A percentile compares a stretch with the other conserved stretches of the same genome.
Conservation (phyloP, 768 basidiomycete genomes). For the Termitomyces eurrhizus region DNA sequence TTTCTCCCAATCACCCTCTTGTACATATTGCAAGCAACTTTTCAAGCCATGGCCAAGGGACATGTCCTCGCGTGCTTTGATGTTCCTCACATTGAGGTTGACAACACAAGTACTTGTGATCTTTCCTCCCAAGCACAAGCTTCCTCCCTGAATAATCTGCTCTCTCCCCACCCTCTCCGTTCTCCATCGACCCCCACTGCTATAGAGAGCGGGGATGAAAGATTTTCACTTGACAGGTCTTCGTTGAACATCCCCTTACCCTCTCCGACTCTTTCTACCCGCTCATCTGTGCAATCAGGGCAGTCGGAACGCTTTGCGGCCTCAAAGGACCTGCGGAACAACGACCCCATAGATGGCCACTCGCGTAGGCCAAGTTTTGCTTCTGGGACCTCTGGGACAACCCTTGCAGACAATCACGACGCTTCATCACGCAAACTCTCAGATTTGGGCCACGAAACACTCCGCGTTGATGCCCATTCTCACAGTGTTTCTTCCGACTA, state of each 20-base stretch:
- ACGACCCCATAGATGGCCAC: too few species aligned
- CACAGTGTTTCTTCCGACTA: too few species aligned
- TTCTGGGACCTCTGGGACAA: constrained; percentile 30
- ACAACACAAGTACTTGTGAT: not conserved
- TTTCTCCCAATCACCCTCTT: too few species aligned
- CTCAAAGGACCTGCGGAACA: too few species aligned
- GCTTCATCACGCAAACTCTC: constrained; percentile 7
- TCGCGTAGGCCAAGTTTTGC: too few species aligned
- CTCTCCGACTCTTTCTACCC: constrained; percentile 27
- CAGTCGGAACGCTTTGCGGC: too few species aligned
- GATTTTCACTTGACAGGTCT: constrained; percentile 18
- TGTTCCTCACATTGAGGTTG: not conserved
- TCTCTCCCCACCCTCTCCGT: constrained; percentile 23
- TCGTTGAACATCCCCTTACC: constrained; percentile 42
- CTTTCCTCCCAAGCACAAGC: too few species aligned
- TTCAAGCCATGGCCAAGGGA: too few species aligned
- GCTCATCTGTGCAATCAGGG: too few species aligned
- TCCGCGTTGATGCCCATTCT: constrained; percentile 28
- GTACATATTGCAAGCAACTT: too few species aligned
- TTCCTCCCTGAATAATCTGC: constrained; percentile 8
- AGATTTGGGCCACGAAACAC: constrained; percentile 30
- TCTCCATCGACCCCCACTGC: constrained; percentile 26
- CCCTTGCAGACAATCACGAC: constrained; percentile 35
- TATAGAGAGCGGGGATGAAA: constrained; percentile 37
- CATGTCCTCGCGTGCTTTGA: not conserved